These are phyloP conservation scores for Diplodia scrobiculata DNA, from an alignment of 2,329 filamentous ascomycete genomes.

Conservation along the genomic window DNA sequence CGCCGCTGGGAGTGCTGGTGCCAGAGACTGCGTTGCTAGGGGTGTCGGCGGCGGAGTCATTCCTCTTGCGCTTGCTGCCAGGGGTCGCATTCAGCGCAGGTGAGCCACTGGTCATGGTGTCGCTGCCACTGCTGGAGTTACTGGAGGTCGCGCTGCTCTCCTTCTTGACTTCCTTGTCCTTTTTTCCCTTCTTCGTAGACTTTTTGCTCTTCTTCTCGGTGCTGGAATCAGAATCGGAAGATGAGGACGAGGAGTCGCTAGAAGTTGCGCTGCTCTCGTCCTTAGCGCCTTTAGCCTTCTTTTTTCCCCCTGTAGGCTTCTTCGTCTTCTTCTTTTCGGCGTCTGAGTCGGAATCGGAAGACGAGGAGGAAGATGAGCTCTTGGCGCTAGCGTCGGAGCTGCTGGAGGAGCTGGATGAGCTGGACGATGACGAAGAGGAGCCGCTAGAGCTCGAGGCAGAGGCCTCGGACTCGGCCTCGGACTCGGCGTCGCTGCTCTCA, in stretches of 20 bases:
- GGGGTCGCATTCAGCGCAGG: slow-evolving; percentile 36
- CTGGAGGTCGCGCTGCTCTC: slow-evolving; percentile 32
- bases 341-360: slow-evolving; percentile 16
- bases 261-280: too few relatives aligned
- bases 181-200: slow-evolving; percentile 18
- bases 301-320: too few relatives aligned
- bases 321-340: too few relatives aligned
- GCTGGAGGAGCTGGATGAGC: slow-evolving; percentile 1
- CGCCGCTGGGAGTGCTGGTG: slow-evolving; percentile 31
- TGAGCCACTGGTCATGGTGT: slow-evolving; percentile 41
- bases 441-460: slow-evolving; percentile 22
- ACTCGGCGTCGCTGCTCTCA: slow-evolving; percentile 25
- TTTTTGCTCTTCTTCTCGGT: slow-evolving; percentile 3
- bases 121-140: slow-evolving; percentile 44
- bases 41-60: slow-evolving; percentile 40
- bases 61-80: slow-evolving; percentile 50
- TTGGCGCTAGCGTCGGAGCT: slow-evolving; percentile 1
- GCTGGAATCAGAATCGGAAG: slow-evolving; percentile 17
- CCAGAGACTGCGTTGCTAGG: slow-evolving; percentile 35
- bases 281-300: too few relatives aligned
- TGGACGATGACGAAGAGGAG: slow-evolving; percentile 9
- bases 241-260: slow-evolving; percentile 31
- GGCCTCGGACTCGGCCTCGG: slow-evolving; percentile 15
- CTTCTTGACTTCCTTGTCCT: slow-evolving; percentile 10
- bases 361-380: slow-evolving; percentile 5